Conservation (phyloP, 1,139 yeast genomes). For the Diutina sp. region DNA sequence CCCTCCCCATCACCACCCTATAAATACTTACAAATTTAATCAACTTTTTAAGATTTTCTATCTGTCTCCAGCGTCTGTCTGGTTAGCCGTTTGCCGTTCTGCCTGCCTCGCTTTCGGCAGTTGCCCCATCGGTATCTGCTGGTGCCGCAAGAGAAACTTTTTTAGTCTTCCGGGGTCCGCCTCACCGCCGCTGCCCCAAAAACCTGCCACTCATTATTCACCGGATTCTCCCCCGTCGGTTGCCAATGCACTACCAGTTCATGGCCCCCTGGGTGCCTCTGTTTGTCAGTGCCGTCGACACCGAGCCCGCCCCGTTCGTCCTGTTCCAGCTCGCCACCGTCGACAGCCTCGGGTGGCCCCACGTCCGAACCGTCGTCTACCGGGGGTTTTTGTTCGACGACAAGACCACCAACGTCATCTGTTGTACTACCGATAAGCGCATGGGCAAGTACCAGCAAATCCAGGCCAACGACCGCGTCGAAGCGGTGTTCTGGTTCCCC, state of each 20-base stretch:
- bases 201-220: no score
- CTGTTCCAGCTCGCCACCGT: constrained; percentile 63
- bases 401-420: constrained; percentile 49
- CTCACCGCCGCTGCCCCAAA: background rate
- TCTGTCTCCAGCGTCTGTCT: no score
- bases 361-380: constrained; percentile 55
- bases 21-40: no score
- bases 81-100: no score
- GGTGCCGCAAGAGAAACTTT: background rate
- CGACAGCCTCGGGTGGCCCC: constrained; percentile 44
- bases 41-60: no score
- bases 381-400: constrained; percentile 71
- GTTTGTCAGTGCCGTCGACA: constrained; percentile 33
- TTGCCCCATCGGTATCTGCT: background rate
- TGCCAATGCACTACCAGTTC: constrained; percentile 21
- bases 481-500: constrained; percentile 66
- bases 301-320: constrained; percentile 31
- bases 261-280: constrained; percentile 68
- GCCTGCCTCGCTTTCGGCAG: background rate
- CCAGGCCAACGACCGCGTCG: constrained; percentile 38
- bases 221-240: no score
- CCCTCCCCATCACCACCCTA: no score
- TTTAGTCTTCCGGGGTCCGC: background rate
- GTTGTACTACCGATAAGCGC: constrained; percentile 64
- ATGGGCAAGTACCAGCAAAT: constrained; percentile 51